Conservation (phyloP, 805 yeast genomes). For the Candida easanensis region DNA sequence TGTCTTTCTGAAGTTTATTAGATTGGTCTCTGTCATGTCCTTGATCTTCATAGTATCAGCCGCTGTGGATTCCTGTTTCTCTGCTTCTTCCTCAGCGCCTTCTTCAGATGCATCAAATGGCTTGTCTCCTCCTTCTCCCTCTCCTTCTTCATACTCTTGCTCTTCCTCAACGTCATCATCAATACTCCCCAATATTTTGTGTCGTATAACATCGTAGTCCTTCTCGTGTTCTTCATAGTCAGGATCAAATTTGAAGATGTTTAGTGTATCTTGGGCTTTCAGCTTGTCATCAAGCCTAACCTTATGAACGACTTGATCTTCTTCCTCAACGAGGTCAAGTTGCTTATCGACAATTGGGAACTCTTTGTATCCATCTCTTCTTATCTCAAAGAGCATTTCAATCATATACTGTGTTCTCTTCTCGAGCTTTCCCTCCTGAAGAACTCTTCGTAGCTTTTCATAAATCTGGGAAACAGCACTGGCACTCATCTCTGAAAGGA, state of each 20-base stretch:
- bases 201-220: slow-evolving; percentile 39
- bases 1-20: slow-evolving; percentile 65
- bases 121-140: background rate
- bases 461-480: slow-evolving; percentile 48
- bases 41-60: slow-evolving; percentile 30
- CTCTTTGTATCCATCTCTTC: slow-evolving; percentile 42
- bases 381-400: slow-evolving; percentile 48
- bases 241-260: slow-evolving; percentile 49
- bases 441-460: slow-evolving; percentile 57
- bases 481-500: slow-evolving; percentile 40
- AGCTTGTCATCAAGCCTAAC: slow-evolving; percentile 52
- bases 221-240: slow-evolving; percentile 49
- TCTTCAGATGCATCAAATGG: slow-evolving; percentile 18
- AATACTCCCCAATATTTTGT: slow-evolving; percentile 27
- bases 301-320: slow-evolving; percentile 55
- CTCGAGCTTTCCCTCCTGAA: slow-evolving; percentile 51
- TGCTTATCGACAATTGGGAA: slow-evolving; percentile 40
- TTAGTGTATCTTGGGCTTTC: slow-evolving; percentile 43
- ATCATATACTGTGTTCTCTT: slow-evolving; percentile 43
- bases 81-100: slow-evolving; percentile 35
- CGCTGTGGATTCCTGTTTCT: slow-evolving; percentile 13
- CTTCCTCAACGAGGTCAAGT: slow-evolving; percentile 62
- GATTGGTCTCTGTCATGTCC: slow-evolving; percentile 68
- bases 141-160: slow-evolving; percentile 11
- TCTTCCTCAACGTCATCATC: slow-evolving; percentile 45